Evolutionary conservation across 805 yeast genomes (phyloP), one percentile per base, ranked within the genome.

Genomic region (Saccharomycopsis sp.): DNA sequence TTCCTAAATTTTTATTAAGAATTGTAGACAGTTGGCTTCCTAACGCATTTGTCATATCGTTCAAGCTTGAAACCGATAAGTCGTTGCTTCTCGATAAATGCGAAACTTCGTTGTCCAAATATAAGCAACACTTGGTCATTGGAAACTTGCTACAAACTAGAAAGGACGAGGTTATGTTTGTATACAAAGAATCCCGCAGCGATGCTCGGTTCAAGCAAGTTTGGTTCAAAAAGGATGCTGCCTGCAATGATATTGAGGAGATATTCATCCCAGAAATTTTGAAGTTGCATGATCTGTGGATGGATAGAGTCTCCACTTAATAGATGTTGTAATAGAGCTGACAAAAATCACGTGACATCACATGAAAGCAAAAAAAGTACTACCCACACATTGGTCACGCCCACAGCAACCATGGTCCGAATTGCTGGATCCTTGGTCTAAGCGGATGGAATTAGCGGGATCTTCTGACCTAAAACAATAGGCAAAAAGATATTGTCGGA

Each of bases 21-120:
- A 75, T 94, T 61, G 97, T 91, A 1, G 96, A 90, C 64, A 79
- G 84, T 12, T 94, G 99, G 99, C 97, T 97, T 0, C 96, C 96
- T 1, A 82, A 85, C 9, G 96, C 97, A 0, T 87, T 91, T 96
- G 90, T 94, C 58, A 87, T 93, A 0, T 88, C 97, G 14, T 94
- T 94, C 75, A 94, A 94, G 71, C 78, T 94, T 56, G 99, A 94
- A 68, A 94, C 99, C 0, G 99, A 94, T 70, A 69, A 73, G 58
- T 65, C 74, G 7, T 81, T 94, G 22, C 74, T 94, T 63, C 77
- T 90, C 51, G 75, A 78, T 57, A 94, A 94, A 72, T 88, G 97
- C 14, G 75, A 76, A 55, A 82, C 79, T 59, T 97, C 99, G 0
- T 77, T 94, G 59, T 81, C 81, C 25, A 78, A 96, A 59, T 94